phyloP scores from a whole-genome alignment of 2,329 filamentous ascomycete species.

The Cordyceps cicadae region DNA sequence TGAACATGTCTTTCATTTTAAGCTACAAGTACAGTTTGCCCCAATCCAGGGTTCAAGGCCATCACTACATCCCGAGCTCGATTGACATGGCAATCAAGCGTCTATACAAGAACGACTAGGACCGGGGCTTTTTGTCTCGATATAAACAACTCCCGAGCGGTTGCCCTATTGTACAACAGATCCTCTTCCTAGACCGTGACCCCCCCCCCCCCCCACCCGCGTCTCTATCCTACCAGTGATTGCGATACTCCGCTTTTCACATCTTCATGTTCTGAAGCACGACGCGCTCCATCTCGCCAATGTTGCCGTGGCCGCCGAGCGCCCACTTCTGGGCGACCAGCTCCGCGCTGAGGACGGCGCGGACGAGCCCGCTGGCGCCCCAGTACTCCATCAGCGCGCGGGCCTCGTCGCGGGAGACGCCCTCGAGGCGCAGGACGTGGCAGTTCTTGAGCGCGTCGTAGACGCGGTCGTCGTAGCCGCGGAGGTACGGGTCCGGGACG shows the following conservation, averaged over 20 bases:
- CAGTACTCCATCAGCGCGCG: slow-evolving; percentile 86
- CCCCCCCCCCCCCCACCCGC: too few species aligned
- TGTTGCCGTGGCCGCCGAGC: slow-evolving; percentile 67
- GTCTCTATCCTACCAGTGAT: not conserved
- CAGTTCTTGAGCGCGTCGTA: slow-evolving; percentile 44
- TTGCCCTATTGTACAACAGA: slow-evolving; percentile 4
- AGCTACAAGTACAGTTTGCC: not conserved
- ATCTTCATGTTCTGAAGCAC: slow-evolving; percentile 41
- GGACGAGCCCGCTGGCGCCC: slow-evolving; percentile 73
- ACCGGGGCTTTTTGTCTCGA: slow-evolving; percentile 13
- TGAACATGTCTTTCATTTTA: not conserved
- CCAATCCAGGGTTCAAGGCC: too few species aligned
- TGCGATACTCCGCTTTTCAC: slow-evolving; percentile 19
- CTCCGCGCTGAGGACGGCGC: slow-evolving; percentile 59
- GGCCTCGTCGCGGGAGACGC: slow-evolving; percentile 66
- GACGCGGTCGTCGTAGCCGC: slow-evolving; percentile 49
- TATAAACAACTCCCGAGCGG: slow-evolving; percentile 17
- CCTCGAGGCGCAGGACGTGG: slow-evolving; percentile 50
- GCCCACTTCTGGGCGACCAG: slow-evolving; percentile 77
- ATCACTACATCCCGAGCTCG: too few species aligned
- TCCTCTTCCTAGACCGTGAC: not conserved
- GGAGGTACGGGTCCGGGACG: slow-evolving; percentile 43
- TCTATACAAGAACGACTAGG: slow-evolving; percentile 5
- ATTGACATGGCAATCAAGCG: not conserved
- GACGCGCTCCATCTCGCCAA: slow-evolving; percentile 77